Conservation (phyloP, 2,329 filamentous ascomycete species). For the Botryotinia narcissicola region DNA sequence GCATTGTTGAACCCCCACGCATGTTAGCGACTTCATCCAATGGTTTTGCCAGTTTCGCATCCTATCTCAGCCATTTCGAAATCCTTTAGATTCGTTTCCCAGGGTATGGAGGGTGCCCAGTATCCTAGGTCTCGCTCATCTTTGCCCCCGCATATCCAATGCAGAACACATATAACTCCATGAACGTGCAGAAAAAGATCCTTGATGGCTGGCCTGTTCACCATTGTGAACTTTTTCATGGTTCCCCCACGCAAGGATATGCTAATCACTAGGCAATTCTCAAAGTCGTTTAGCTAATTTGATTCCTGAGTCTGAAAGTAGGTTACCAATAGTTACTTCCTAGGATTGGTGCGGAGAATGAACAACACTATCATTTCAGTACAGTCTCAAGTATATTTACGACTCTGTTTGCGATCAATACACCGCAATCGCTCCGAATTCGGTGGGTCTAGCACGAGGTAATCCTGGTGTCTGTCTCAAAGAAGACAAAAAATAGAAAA, state of each 20-base stretch:
- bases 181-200: conserved; percentile 7
- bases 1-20: conserved; percentile 9
- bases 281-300: background rate
- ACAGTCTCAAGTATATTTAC: background rate
- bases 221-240: background rate
- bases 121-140: background rate
- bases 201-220: conserved; percentile 9
- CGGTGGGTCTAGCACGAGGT: conserved; percentile 15
- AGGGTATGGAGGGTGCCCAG: background rate
- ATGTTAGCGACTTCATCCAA: background rate
- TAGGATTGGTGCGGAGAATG: conserved; percentile 4
- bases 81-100: background rate
- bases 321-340: background rate
- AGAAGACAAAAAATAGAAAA: conserved; percentile 2
- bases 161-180: conserved; percentile 9
- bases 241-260: background rate
- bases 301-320: background rate
- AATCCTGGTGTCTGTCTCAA: background rate
- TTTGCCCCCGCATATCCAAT: conserved; percentile 13
- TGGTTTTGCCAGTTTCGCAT: background rate
- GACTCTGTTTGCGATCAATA: conserved; percentile 5
- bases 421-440: conserved; percentile 16
- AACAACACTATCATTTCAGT: conserved; percentile 3
- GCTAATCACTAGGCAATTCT: background rate
- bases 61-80: background rate